Base-by-base conservation (phyloP, 1,139 yeast genomes). In the Debaryomyces sp. region DNA sequence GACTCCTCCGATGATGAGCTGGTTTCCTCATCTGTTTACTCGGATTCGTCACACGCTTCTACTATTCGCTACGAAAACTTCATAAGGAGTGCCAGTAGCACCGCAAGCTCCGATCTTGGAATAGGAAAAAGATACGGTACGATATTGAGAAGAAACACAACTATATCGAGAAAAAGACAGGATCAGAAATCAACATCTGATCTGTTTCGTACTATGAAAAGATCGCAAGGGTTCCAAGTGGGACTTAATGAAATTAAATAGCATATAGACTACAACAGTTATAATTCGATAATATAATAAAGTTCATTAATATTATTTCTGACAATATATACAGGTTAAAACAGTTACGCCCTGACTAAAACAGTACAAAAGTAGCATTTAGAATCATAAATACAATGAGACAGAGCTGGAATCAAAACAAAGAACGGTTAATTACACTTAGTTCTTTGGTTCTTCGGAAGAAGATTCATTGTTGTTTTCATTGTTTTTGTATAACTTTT, bases 401-500 rank as follows among this genome's bases (percentile, higher is more conserved):
- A 34, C 18, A 44, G 22, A 33, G 29, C 21, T 12, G 12, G 41
- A 13, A 37, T 22, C 29, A 23, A 26, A 22, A 18, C 21, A 13
- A 30, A 21, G 38, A 41, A 30, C 24, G 12, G 8, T 32, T 32
- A 30, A 26, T 42, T 24, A 42, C 42, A 46, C 54, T 63, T 72
- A 73, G 70, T 74, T 73, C 75, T 74, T 74, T 64, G 72, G 76
- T 63, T 72, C 75, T 59, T 70, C 75, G 47, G 66, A 63, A 36
- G 64, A 58, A 49, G 67, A 59, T 48, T 59, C 53, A 49, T 59
- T 57, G 54, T 56, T 54, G 61, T 67, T 64, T 51, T 71, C 70
- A 59, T 68, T 67, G 75, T 87, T 86, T 82, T 91, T 92, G 90
- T 92, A 92, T 79, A 92, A 87, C 79, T 90, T 89, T 82, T 91